Evolutionary conservation across 2,329 filamentous ascomycete genomes (phyloP).

Genomic region (Aspergillus hortae): DNA sequence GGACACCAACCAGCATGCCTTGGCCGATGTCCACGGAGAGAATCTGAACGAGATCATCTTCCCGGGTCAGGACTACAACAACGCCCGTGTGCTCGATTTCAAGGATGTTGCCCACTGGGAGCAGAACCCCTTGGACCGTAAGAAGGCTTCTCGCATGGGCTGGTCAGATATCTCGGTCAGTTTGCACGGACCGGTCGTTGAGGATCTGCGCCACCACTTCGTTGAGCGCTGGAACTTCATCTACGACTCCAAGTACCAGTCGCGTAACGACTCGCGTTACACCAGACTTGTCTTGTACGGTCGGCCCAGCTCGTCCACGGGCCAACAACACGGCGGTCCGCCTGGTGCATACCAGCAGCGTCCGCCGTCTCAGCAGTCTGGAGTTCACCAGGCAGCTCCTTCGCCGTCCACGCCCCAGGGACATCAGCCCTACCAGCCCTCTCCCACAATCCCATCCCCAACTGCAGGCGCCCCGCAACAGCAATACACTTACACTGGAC

Average conservation of each 20-base stretch:
- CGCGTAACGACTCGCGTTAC: conserved; percentile 52
- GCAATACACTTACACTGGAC: conserved; percentile 27
- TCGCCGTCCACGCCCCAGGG: not conserved
- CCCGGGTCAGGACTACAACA: conserved; percentile 91
- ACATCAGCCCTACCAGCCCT: not conserved
- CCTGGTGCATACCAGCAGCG: conserved; percentile 3
- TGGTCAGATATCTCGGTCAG: conserved; percentile 86
- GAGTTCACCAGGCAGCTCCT: conserved; percentile 7
- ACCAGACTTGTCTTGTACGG: conserved; percentile 33
- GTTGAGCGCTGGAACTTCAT: conserved; percentile 90
- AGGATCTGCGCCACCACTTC: conserved; percentile 75
- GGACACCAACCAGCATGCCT: conserved; percentile 82
- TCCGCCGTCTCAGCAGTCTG: conserved; percentile 3
- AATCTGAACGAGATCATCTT: conserved; percentile 74
- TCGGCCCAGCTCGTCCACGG: conserved; percentile 24
- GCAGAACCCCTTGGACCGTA: conserved; percentile 81
- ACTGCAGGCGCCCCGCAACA: conserved; percentile 10
- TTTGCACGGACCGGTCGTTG: conserved; percentile 68
- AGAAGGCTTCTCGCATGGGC: conserved; percentile 78
- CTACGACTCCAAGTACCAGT: conserved; percentile 73
- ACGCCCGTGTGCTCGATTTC: conserved; percentile 79
- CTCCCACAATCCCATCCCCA: not conserved
- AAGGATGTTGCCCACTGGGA: conserved; percentile 73
- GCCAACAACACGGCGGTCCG: conserved; percentile 11
- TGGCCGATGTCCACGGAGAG: conserved; percentile 77